Base-by-base conservation (phyloP, 768 basidiomycete genomes). In the Lentinula raphanica region DNA sequence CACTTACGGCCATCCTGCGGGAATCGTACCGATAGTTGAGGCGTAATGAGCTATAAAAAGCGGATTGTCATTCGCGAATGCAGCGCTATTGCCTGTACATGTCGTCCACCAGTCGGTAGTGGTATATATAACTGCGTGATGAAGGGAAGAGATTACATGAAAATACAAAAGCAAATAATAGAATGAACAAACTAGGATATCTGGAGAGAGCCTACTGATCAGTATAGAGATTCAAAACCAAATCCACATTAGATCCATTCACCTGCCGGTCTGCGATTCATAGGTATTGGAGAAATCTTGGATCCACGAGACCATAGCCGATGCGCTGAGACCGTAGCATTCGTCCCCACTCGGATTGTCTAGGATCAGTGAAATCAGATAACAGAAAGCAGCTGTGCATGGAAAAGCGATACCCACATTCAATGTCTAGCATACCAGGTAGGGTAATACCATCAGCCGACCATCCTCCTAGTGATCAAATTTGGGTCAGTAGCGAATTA, bases 51-150 rank as follows among this genome's bases (percentile, higher is more conserved):
- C 85, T 44, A 87, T 75, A 84, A 83, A 87, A 2, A 88, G 72
- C 2, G 85, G 83, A 65, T 79, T 85, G 55, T 71, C 77, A 3
- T 64, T 55, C 1, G 65, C 76, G 60, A 88, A 87, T 3, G 69
- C 70, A 13, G 72, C 69, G 56, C 76, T 82, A 66, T 85, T 82
- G 0, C 81, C 84, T 2, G 87, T 88, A 67, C 87, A 88, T 8
- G 74, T 76, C 9, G 63, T 79, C 87, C 87, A 88, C 86, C 86
- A 88, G 66, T 79, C 72, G 11, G 83, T 85, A 3, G 81, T 84
- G 28, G 82, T 82, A 62, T 87, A 87, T 57, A 86, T 84, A 39
- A 81, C 82, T 80, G 39, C 56, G 29, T 27, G 3, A 49, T 28
- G 21, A 11, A n/a, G 17, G 12, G 11, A 50, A 32, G n/a, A 19